Evolutionary conservation across 2,329 filamentous ascomycete genomes (phyloP).

Genomic region (Talaromyces sp.): DNA sequence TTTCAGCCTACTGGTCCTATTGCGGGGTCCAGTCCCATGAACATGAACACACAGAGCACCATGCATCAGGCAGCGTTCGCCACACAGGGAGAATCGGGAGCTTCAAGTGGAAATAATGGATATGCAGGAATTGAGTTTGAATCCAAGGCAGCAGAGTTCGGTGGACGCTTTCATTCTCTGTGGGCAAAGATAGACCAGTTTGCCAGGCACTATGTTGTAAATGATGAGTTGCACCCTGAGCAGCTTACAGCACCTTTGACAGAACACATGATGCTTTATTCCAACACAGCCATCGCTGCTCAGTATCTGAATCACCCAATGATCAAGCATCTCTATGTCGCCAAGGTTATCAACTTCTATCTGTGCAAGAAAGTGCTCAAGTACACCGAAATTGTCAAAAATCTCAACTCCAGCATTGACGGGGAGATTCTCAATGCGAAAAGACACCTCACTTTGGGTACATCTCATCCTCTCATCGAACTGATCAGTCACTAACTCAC

Average conservation of each 20-base stretch:
- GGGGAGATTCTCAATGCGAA: slow-evolving; percentile 20
- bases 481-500: not conserved
- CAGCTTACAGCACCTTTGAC: not conserved
- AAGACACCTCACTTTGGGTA: slow-evolving; percentile 20
- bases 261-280: slow-evolving; percentile 20
- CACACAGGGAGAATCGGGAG: not conserved
- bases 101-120: not conserved
- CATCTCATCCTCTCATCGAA: not conserved
- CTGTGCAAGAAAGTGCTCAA: slow-evolving; percentile 22
- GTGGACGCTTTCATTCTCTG: slow-evolving; percentile 14
- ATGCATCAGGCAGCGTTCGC: not conserved
- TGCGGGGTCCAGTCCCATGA: not conserved
- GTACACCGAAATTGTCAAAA: slow-evolving; percentile 20
- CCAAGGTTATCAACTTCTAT: slow-evolving; percentile 27
- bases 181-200: slow-evolving; percentile 19
- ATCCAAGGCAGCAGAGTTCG: not conserved
- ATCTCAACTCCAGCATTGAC: slow-evolving; percentile 22
- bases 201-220: not conserved
- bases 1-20: not conserved
- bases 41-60: not conserved
- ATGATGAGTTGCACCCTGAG: not conserved
- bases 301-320: slow-evolving; percentile 21
- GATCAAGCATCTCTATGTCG: slow-evolving; percentile 23
- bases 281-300: slow-evolving; percentile 15
- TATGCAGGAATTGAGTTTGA: slow-evolving; percentile 9